Evolutionary conservation across 768 basidiomycete genomes (phyloP).

Genomic region (Butyriboletus loyo): DNA sequence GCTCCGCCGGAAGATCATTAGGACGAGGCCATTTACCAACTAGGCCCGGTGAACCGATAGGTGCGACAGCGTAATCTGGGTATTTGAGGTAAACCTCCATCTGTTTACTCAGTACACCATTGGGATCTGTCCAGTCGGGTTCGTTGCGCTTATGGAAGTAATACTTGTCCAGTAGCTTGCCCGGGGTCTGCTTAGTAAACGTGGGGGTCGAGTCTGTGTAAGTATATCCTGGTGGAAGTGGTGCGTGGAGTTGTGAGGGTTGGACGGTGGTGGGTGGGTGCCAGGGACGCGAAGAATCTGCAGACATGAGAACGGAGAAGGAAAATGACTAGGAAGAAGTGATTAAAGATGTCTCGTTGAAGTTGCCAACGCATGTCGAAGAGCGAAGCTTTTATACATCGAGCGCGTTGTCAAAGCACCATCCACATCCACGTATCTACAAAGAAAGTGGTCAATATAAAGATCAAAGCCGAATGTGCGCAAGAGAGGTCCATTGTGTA

Average conservation of each 20-base stretch:
- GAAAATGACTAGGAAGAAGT: neutral
- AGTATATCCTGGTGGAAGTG: neutral
- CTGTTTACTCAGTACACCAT: neutral
- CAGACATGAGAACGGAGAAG: conserved; percentile 1
- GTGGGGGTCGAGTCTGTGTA: neutral
- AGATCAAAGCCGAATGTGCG: neutral
- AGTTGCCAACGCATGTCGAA: neutral
- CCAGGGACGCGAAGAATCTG: neutral
- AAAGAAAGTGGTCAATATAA: conserved; percentile 1
- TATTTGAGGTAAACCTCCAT: neutral
- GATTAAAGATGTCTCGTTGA: neutral
- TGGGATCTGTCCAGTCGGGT: neutral
- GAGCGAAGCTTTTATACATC: conserved; percentile 3
- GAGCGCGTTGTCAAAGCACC: neutral
- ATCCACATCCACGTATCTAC: neutral
- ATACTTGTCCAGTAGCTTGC: neutral
- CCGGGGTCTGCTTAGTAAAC: neutral
- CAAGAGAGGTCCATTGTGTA: neutral
- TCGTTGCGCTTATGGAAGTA: neutral
- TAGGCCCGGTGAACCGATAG: neutral
- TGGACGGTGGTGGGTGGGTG: neutral
- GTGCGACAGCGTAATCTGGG: neutral
- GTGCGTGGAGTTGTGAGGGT: neutral
- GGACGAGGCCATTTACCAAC: conserved; percentile 1
- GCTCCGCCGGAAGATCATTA: neutral